Conservation (phyloP, 2,329 filamentous ascomycete genomes). For the Scorias spongiosa region DNA sequence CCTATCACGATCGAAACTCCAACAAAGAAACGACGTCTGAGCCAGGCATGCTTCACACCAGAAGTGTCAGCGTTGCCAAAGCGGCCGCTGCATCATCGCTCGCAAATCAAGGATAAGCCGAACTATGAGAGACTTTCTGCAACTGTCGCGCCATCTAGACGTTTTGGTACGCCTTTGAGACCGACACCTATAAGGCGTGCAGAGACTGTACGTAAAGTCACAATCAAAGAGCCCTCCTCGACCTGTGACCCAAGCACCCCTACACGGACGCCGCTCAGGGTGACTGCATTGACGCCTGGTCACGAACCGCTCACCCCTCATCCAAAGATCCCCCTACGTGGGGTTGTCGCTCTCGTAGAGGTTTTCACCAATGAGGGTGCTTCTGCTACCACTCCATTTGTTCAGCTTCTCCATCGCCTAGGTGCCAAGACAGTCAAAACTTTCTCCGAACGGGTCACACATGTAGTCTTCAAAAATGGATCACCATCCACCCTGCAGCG, state of each 20-base stretch:
- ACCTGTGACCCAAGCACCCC: slow-evolving; percentile 11
- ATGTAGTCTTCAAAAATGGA: slow-evolving; percentile 24
- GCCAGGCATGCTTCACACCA: background rate
- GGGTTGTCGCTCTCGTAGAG: slow-evolving; percentile 20
- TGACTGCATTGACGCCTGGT: slow-evolving; percentile 13
- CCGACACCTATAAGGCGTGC: background rate
- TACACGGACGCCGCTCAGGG: slow-evolving; percentile 16
- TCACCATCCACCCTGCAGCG: slow-evolving; percentile 20
- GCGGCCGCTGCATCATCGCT: background rate
- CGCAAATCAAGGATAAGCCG: slow-evolving; percentile 1
- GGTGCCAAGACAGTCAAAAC: slow-evolving; percentile 21
- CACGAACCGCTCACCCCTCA: slow-evolving; percentile 20
- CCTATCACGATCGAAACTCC: background rate
- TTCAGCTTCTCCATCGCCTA: slow-evolving; percentile 19
- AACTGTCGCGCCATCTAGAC: slow-evolving; percentile 12
- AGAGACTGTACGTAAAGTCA: slow-evolving; percentile 11
- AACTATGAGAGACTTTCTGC: slow-evolving; percentile 9
- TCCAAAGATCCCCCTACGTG: slow-evolving; percentile 17
- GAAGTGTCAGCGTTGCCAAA: background rate
- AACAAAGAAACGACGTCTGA: background rate
- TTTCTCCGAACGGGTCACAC: slow-evolving; percentile 22
- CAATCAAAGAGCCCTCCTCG: slow-evolving; percentile 9
- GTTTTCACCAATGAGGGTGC: slow-evolving; percentile 22
- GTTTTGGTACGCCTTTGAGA: slow-evolving; percentile 11
- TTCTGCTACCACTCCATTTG: slow-evolving; percentile 20